Evolutionary conservation across 257 asterid species (phyloP), one percentile per base, ranked within the genome.

Genomic region (Eucommia ulmoides): DNA sequence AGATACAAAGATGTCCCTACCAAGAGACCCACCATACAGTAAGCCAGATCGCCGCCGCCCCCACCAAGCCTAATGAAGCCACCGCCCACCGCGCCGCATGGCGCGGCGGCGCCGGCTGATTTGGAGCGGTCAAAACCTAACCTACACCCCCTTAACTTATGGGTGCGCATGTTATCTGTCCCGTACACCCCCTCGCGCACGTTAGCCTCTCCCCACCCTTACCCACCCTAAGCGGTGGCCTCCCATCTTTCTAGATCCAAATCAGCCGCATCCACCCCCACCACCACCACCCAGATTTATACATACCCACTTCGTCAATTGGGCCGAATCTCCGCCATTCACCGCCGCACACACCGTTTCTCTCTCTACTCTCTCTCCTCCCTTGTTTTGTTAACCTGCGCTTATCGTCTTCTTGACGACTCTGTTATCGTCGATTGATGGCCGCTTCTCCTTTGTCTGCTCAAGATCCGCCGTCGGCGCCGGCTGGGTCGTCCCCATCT

Each of bases 111-210:
- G n/a, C n/a, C n/a, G n/a, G n/a, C n/a, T n/a, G n/a, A n/a, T n/a
- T n/a, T n/a, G n/a, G n/a, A n/a, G n/a, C n/a, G n/a, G n/a, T n/a
- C n/a, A n/a, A n/a, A n/a, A n/a, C n/a, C n/a, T n/a, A n/a, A n/a
- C n/a, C n/a, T n/a, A n/a, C n/a, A n/a, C n/a, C n/a, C n/a, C n/a
- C n/a, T n/a, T n/a, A n/a, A n/a, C n/a, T n/a, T n/a, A n/a, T n/a
- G n/a, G n/a, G n/a, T n/a, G n/a, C n/a, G n/a, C n/a, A n/a, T n/a
- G n/a, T n/a, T n/a, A n/a, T n/a, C n/a, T n/a, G n/a, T n/a, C n/a
- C n/a, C n/a, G n/a, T n/a, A n/a, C n/a, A n/a, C n/a, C 71, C 69
- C 67, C 4, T 53, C 62, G 96, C 86, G 74, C 88, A 86, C 79
- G 86, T 75, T 78, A 83, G 88, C 81, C 59, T 14, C 68, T 79